Percentiles rank a stretch among this genome's conserved stretches.
Conservation (phyloP, 257 asterid species). For the Euphrasia confusa region DNA sequence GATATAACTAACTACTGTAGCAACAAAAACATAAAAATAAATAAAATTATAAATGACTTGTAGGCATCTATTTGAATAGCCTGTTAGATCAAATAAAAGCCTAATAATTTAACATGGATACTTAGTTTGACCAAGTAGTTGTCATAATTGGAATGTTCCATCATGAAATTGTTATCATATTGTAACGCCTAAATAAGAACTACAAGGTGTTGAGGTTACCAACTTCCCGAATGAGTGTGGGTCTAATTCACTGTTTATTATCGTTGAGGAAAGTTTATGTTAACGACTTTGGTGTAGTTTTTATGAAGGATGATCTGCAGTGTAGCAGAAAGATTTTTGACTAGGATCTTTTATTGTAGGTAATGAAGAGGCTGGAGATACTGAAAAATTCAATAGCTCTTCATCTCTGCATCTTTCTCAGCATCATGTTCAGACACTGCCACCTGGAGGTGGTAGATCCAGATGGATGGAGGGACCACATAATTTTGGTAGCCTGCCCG, state of each 20-base stretch:
- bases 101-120: slow-evolving; percentile 10
- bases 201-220: slow-evolving; percentile 3
- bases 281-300: background rate
- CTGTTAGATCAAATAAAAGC: background rate
- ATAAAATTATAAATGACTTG: background rate
- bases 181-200: background rate
- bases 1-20: slow-evolving; percentile 18
- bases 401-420: slow-evolving; percentile 42
- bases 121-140: slow-evolving; percentile 17
- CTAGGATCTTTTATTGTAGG: slow-evolving; percentile 42
- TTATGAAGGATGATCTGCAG: slow-evolving; percentile 14
- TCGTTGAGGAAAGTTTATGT: background rate
- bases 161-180: slow-evolving; percentile 15
- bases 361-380: slow-evolving; percentile 47
- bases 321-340: slow-evolving; percentile 19
- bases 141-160: slow-evolving; percentile 12
- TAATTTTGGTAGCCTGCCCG: slow-evolving; percentile 38
- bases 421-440: slow-evolving; percentile 42
- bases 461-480: slow-evolving; percentile 50
- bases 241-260: slow-evolving; percentile 10
- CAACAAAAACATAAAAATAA: background rate
- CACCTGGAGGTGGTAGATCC: slow-evolving; percentile 37
- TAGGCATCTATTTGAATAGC: background rate
- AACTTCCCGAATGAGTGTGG: slow-evolving; percentile 5
- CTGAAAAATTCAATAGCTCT: slow-evolving; percentile 47